Base-by-base conservation (phyloP, 1,284 basidiomycete genomes). In the Entoloma clypeatum region DNA sequence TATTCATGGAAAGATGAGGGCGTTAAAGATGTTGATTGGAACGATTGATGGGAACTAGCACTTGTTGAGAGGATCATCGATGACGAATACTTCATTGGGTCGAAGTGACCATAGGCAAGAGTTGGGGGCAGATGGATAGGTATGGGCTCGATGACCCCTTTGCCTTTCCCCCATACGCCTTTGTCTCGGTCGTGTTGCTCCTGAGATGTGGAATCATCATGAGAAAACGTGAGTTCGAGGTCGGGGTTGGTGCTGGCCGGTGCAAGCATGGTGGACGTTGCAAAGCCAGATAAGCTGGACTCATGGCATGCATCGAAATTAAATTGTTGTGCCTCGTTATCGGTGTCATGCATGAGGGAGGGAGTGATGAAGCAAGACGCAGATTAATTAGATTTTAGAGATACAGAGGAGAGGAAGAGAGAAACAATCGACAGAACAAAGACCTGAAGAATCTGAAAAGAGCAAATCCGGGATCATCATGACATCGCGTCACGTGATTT, bases 271-370 rank as follows among this genome's bases (percentile, higher is more conserved):
- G 30, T 21, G 44, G 18, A 44, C 32, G 39, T 44, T 26, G 56
- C 46, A 34, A 51, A 43, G 33, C 41, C 31, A 30, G 43, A 41
- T 23, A 45, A 21, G 17, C 49, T 31, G 31, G 48, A 40, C 35
- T 48, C 53, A 31, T 75, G 71, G 64, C 64, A 71, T 41, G 67
- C 57, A 53, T 76, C 74, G 55, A 79, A 74, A 48, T 69, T 64
- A 57, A 75, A 74, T 56, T 77, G 56, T 35, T 67, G 56, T 48
- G 71, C 68, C 44, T 72, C 68, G 69, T 71, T 73, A 75, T 79
- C 74, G 71, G 75, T 73, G 60, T 64, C 63, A 62, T 64, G 63
- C 47, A 50, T 46, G 36, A 32, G 49, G 54, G 21, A 42, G 41
- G 44, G 36, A 45, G 38, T 35, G 23, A 38, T 38, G 30, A 31